Base-by-base conservation (phyloP, 2,329 filamentous ascomycete genomes). In the Fusarium sp. region DNA sequence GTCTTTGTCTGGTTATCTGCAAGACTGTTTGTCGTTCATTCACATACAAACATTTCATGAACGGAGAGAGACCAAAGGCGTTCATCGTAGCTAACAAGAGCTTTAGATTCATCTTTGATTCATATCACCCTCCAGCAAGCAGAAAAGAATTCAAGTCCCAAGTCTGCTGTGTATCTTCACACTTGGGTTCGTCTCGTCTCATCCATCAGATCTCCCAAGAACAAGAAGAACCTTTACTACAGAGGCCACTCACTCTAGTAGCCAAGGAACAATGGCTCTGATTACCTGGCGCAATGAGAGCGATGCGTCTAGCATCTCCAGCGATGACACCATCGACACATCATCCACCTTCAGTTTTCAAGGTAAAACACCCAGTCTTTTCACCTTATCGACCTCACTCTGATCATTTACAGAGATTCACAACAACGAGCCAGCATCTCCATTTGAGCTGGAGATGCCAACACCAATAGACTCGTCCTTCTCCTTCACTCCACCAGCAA, bases 301-400 rank as follows among this genome's bases (percentile, higher is more conserved):
- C 5, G 40, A 60, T 12, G 42, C 14, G 10, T 47, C 52, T 29
- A 58, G 52, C 30, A 46, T 58, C 14, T 7, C 57, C 4, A 34
- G 42, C 22, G n/a, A 4, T 14, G 34, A 29, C 2, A 34, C 6
- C 3, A 29, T 46, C 3, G 6, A 16, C 11, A 37, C 52, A 3
- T 32, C 52, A 2, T 30, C 12, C 10, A 3, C 24, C 8, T 46
- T 25, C 7, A 54, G 30, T 16, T 40, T 47, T 12, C 52, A 30
- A 6, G n/a, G 57, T 46, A 29, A 46, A 53, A 10, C 4, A 12
- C 5, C 8, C 6, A 2, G 6, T n/a, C 18, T 37, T 37, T 10
- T 10, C 34, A n/a, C 34, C 18, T n/a, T 37, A 7, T 12, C 9
- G 18, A 37, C 10, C 9, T 37, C 6, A n/a, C 18, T 1, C 34